Percentiles rank a stretch among this genome's conserved stretches.
Evolutionary conservation across 805 yeast genomes (phyloP).

Genomic region (Grigorovia jiainica): DNA sequence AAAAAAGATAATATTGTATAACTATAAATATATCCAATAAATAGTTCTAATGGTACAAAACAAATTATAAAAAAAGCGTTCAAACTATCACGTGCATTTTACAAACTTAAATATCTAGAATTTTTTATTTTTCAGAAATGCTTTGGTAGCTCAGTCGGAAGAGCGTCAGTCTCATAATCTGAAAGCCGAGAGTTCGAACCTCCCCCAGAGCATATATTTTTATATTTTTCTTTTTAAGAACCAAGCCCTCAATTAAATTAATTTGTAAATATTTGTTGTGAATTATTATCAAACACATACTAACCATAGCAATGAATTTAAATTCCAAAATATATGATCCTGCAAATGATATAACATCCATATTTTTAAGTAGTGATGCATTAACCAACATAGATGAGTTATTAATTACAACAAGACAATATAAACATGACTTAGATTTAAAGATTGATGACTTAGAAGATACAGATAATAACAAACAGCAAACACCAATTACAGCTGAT

Average conservation of each 20-base stretch:
- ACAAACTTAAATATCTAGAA: background rate
- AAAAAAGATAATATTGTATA: too few species aligned
- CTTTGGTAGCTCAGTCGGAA: slow-evolving; percentile 41
- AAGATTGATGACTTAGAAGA: slow-evolving; percentile 33
- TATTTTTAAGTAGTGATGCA: slow-evolving; percentile 44
- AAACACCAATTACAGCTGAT: slow-evolving; percentile 17
- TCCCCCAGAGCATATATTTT: slow-evolving; percentile 33
- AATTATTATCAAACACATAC: background rate
- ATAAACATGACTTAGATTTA: slow-evolving; percentile 40
- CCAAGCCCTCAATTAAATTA: background rate
- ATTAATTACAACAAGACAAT: slow-evolving; percentile 39
- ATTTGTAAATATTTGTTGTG: background rate
- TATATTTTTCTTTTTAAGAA: slow-evolving; percentile 1
- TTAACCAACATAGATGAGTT: slow-evolving; percentile 44
- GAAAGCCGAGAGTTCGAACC: slow-evolving; percentile 41
- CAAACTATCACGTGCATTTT: too few species aligned
- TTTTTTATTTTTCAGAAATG: background rate
- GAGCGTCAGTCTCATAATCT: slow-evolving; percentile 43
- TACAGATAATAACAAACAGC: slow-evolving; percentile 19
- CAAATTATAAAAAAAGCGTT: too few species aligned
- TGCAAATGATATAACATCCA: slow-evolving; percentile 37
- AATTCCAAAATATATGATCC: slow-evolving; percentile 43
- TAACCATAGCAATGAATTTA: slow-evolving; percentile 11
- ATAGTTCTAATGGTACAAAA: too few species aligned
- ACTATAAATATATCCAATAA: too few species aligned